Percentiles rank a stretch among this genome's conserved stretches.
Evolutionary conservation across 768 basidiomycete genomes (phyloP).

Genomic region (Tulasnella sp.): DNA sequence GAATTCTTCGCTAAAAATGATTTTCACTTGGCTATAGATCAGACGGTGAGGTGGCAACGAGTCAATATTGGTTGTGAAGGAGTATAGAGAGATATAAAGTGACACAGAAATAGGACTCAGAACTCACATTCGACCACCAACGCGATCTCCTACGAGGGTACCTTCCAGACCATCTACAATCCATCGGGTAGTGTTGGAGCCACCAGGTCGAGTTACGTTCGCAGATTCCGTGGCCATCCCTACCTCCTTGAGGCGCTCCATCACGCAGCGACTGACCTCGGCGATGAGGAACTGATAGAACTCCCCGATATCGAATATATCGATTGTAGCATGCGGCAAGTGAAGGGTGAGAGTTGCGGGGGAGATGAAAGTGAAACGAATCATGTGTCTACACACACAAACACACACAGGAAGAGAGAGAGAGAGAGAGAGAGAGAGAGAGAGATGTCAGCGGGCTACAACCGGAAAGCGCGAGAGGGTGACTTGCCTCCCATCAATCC

Average conservation of each 20-base stretch:
- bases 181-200: slow-evolving; percentile 5
- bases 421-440: not conserved
- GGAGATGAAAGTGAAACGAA: slow-evolving; percentile 64
- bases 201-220: not conserved
- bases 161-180: slow-evolving; percentile 15
- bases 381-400: slow-evolving; percentile 48
- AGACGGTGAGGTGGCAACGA: too few relatives aligned
- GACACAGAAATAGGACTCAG: too few relatives aligned
- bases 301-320: slow-evolving; percentile 65
- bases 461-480: not conserved
- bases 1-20: slow-evolving; percentile 11
- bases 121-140: slow-evolving; percentile 5
- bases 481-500: slow-evolving; percentile 54
- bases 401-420: not conserved
- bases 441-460: not conserved
- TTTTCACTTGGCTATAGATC: slow-evolving; percentile 7
- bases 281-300: slow-evolving; percentile 62
- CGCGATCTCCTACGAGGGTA: slow-evolving; percentile 6
- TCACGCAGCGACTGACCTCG: slow-evolving; percentile 62
- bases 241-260: slow-evolving; percentile 32
- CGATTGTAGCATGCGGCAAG: slow-evolving; percentile 64
- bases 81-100: too few relatives aligned
- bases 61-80: too few relatives aligned
- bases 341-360: slow-evolving; percentile 71
- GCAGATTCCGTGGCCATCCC: not conserved